Evolutionary conservation across 768 basidiomycete species (phyloP), one percentile per base, ranked within the genome.

Genomic region (Sporobolomyces pararoseus): DNA sequence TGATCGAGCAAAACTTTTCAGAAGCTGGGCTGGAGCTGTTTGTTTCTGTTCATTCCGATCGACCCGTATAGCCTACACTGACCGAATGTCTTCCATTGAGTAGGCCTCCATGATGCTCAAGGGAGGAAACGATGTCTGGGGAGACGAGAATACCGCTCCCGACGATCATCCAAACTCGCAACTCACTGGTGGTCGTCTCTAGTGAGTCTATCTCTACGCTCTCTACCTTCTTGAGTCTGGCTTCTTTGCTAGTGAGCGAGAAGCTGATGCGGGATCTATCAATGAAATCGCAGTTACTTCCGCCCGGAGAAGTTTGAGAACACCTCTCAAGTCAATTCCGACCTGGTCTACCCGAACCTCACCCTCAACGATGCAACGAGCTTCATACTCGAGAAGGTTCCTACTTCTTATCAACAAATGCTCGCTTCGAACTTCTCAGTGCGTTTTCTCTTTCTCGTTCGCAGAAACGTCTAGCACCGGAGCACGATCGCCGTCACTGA

Each of bases 1-100:
- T 51, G 96, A 99, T 79, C 85, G 95, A 0, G 90, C 89, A 68
- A 86, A 85, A 59, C 83, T 99, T 16, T 97, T 99, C 82, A 84
- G 91, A 34, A 89, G 88, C 77, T 99, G 95, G 95, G 91, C 91
- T 10, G 94, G 94, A 37, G 89, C 90, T 72, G 91, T 89, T 29
- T 89, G 90, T 73, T 85, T 93, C 86, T 94, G 17, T 63, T 7
- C 16, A 13, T 5, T 52, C 52, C 13, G 44, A 23, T 31, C 9
- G 17, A 39, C 21, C 16, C 7, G 7, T 12, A 35, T 6, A 42
- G 10, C 6, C 23, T 9, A 17, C 29, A n/a, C 31, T 50, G 49
- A 46, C 29, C 31, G 58, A 52, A 9, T 9, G 39, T 42, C 39
- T 17, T 42, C 39, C 10, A 42, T 9, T 42, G 39, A 42, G n/a